A percentile compares a stretch with the other conserved stretches of the same genome.
These are phyloP conservation scores for Cnidoscolus chayamansa DNA, from an alignment of 441 rosid genomes.

Conservation along the genomic window DNA sequence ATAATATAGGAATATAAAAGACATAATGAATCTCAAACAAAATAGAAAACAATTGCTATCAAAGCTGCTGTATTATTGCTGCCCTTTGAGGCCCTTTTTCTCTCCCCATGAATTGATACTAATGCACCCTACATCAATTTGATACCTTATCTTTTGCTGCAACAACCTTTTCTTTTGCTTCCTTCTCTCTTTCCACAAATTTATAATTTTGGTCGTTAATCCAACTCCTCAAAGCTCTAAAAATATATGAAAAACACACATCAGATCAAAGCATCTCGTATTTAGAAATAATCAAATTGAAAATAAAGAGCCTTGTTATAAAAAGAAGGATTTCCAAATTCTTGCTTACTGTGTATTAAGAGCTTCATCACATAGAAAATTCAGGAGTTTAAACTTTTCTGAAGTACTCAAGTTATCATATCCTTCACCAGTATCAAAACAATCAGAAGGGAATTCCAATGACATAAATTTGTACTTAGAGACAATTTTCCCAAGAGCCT, in stretches of 20 bases:
- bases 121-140: too few relatives aligned
- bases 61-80: too few relatives aligned
- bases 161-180: constrained; percentile 45
- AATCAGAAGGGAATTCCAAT: constrained; percentile 39
- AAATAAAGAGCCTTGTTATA: background rate
- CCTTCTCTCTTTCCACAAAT: constrained; percentile 42
- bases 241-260: constrained; percentile 12
- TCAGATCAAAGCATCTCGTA: background rate
- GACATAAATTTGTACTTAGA: constrained; percentile 36
- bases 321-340: background rate
- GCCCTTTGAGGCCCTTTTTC: too few relatives aligned
- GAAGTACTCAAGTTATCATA: constrained; percentile 46
- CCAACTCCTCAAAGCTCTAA: constrained; percentile 54
- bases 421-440: constrained; percentile 43
- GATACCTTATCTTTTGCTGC: constrained; percentile 64
- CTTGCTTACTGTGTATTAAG: constrained; percentile 65
- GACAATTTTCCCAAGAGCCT: constrained; percentile 47
- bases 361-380: constrained; percentile 75
- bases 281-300: background rate
- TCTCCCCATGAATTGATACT: too few relatives aligned
- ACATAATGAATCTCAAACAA: too few relatives aligned
- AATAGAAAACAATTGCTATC: too few relatives aligned
- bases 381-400: constrained; percentile 63
- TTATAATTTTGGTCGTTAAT: constrained; percentile 53
- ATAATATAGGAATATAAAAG: too few relatives aligned